Conservation (phyloP, 176 grass and related monocot species). For the Cenchrus purpureus region DNA sequence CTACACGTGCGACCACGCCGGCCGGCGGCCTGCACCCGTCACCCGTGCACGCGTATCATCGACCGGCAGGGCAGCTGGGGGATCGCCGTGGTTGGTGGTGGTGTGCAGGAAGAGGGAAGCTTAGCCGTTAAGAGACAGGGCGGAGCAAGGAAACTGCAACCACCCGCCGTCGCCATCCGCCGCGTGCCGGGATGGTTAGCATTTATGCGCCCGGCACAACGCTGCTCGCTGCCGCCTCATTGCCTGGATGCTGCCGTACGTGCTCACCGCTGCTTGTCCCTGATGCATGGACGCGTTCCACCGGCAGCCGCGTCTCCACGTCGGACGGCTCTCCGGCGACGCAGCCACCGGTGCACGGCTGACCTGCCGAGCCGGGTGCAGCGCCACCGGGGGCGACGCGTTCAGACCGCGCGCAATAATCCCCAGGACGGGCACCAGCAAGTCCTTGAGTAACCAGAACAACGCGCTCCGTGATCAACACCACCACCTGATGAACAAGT, state of each 20-base stretch:
- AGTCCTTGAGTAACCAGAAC: conserved; percentile 10
- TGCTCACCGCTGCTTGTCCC: too few species aligned
- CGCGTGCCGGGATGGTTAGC: conserved; percentile 43
- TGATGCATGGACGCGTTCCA: neutral
- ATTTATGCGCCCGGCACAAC: conserved; percentile 36
- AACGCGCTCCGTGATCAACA: neutral
- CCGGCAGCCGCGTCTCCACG: neutral
- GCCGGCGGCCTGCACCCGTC: too few species aligned
- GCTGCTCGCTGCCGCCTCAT: neutral
- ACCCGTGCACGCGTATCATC: too few species aligned
- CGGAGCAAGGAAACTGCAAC: neutral
- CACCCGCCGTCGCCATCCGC: conserved; percentile 32
- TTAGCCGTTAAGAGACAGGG: conserved; percentile 56
- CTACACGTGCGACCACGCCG: too few species aligned
- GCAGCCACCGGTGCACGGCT: neutral
- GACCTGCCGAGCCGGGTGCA: conserved; percentile 23
- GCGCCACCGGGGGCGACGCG: neutral
- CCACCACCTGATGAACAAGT: neutral
- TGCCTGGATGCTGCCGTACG: neutral
- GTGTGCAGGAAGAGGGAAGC: conserved; percentile 32
- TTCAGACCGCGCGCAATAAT: too few species aligned
- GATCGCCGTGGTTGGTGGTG: conserved; percentile 11
- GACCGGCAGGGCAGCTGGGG: too few species aligned
- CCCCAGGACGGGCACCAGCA: neutral
- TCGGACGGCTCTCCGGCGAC: neutral